Evolutionary conservation across 108 stramenopile genomes (phyloP).

Genomic region (Cyclostephanos tholiformis): DNA sequence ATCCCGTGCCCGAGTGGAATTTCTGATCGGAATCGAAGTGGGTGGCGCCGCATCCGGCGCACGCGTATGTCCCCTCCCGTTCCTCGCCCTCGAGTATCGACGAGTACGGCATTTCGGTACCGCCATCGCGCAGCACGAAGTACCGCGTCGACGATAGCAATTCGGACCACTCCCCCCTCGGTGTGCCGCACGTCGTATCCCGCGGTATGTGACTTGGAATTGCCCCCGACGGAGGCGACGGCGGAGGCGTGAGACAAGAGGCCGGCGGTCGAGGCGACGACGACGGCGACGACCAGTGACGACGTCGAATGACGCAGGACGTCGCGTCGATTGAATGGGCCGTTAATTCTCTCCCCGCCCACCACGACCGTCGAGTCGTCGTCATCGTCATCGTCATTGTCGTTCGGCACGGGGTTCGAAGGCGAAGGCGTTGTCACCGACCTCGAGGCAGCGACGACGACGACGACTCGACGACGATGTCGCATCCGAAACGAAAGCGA

Average conservation of each 20-base stretch:
- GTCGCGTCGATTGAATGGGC: too few species aligned
- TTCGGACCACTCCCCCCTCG: slow-evolving; percentile 68
- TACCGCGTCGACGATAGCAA: slow-evolving; percentile 60
- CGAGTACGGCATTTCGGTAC: slow-evolving; percentile 74
- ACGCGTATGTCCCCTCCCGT: slow-evolving; percentile 68
- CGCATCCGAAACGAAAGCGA: too few species aligned
- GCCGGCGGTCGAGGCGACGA: too few species aligned
- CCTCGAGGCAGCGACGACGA: too few species aligned
- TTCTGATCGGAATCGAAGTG: slow-evolving; percentile 80
- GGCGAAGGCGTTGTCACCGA: too few species aligned
- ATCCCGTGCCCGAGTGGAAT: slow-evolving; percentile 58
- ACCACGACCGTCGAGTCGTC: too few species aligned
- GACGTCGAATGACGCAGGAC: too few species aligned
- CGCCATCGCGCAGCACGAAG: slow-evolving; percentile 74
- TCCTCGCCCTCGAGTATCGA: slow-evolving; percentile 73
- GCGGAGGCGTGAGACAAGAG: not conserved
- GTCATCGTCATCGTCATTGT: too few species aligned
- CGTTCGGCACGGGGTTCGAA: too few species aligned
- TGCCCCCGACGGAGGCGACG: slow-evolving; percentile 7
- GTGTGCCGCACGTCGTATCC: slow-evolving; percentile 66
- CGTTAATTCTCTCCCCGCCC: too few species aligned
- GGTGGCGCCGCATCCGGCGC: slow-evolving; percentile 80
- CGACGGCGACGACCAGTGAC: too few species aligned
- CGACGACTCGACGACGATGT: too few species aligned
- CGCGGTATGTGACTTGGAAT: slow-evolving; percentile 48